Evolutionary conservation across 2,329 filamentous ascomycete species (phyloP), one percentile per base, ranked within the genome.

Genomic region (Domatiomyces catenatus): DNA sequence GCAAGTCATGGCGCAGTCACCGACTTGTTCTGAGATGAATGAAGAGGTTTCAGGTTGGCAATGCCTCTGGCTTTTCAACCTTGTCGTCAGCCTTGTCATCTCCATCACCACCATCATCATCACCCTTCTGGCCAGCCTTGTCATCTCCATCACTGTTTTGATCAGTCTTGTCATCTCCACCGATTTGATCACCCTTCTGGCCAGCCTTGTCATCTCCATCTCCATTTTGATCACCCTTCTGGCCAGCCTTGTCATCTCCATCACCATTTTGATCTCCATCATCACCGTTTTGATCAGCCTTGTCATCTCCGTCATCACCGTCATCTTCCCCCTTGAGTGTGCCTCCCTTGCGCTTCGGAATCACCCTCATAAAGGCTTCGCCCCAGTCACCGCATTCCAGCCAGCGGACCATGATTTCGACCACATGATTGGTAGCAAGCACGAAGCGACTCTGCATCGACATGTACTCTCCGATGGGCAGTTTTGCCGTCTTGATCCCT

Each of bases 331-430:
- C 60, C 51, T 73, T 86, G 59, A 94, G 63, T 50, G 74, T 76
- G 0, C 84, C 87, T 0, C 86, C 87, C 66, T 98, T 98, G 55
- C 92, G 74, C 67, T 87, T 88, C 0, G 92, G 92, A 58, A 98
- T 89, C 2, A 93, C 87, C 48, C 79, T 75, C 67, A 89, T 69
- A 64, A 98, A 98, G 0, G 92, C 89, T 62, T 84, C 74, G 1
- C 83, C 89, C 92, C 92, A 98, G 64, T 96, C 84, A 1, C 85
- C 86, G 47, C 79, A 79, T 66, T 95, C 87, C 50, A 98, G 67
- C 88, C 89, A 98, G 57, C 80, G 81, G 45, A 94, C 70, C 86
- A 98, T 94, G 55, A 98, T 96, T 68, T 96, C 90, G 46, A 92
- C 79, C 1, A 98, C 92, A 62, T 98, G 92, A 63, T 96, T 98